Evolutionary conservation across 1,139 yeast species (phyloP).

Genomic region (Saccharomycopsis hybrid): DNA sequence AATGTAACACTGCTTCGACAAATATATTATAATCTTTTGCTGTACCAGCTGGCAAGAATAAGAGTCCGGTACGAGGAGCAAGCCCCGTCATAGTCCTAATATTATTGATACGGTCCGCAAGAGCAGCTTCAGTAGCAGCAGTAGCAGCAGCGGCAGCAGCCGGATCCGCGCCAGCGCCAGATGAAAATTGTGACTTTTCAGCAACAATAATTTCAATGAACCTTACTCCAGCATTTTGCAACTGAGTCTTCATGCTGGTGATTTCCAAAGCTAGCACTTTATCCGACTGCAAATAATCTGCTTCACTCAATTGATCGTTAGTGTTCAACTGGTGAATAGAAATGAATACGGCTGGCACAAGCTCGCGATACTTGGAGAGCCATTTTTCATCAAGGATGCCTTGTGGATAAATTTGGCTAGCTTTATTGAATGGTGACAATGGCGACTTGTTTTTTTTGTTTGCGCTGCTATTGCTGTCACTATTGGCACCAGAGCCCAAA

Average conservation of each 20-base stretch:
- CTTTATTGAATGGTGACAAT: conserved; percentile 37
- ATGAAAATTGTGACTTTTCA: conserved; percentile 24
- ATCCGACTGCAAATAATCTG: conserved; percentile 28
- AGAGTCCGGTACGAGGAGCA: conserved; percentile 37
- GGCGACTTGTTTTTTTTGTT: conserved; percentile 20
- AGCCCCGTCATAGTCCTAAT: conserved; percentile 38
- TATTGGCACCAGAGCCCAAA: not conserved
- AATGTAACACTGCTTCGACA: conserved; percentile 33
- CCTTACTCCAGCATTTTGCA: conserved; percentile 28
- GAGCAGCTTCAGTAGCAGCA: conserved; percentile 28
- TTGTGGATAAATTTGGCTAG: conserved; percentile 35
- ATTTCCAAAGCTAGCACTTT: conserved; percentile 32
- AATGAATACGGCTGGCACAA: conserved; percentile 38
- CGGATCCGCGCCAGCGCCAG: too few relatives aligned
- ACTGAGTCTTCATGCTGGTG: conserved; percentile 29
- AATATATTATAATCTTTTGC: conserved; percentile 35
- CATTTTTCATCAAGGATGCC: conserved; percentile 39
- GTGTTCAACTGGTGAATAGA: conserved; percentile 34
- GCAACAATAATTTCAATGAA: conserved; percentile 29
- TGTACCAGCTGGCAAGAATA: conserved; percentile 36
- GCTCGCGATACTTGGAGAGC: conserved; percentile 42
- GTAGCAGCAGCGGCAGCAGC: too few relatives aligned
- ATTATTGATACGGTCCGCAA: conserved; percentile 33
- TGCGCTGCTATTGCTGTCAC: too few relatives aligned
- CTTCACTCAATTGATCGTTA: conserved; percentile 24